A percentile compares a stretch with the other conserved stretches of the same genome.
Evolutionary conservation across 2,329 filamentous ascomycete genomes (phyloP).

Genomic region (Botryotinia globosa): DNA sequence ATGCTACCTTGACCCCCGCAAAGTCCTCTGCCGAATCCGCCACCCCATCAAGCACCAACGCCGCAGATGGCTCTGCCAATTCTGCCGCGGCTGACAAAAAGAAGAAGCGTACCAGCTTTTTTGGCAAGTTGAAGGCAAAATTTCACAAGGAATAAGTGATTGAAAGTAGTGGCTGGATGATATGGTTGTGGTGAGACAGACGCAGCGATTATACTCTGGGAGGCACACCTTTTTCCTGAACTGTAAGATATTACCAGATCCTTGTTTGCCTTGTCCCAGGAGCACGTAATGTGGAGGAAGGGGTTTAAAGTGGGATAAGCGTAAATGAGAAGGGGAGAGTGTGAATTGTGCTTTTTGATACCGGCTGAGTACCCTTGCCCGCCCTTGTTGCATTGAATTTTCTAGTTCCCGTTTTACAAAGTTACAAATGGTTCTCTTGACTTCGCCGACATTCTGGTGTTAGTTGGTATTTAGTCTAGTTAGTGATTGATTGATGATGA

Average conservation of each 20-base stretch:
- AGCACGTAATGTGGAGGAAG: constrained; percentile 19
- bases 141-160: constrained; percentile 39
- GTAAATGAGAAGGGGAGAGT: constrained; percentile 11
- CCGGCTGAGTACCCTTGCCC: constrained; percentile 22
- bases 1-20: constrained; percentile 27
- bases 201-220: constrained; percentile 17
- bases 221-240: constrained; percentile 14
- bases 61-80: constrained; percentile 30
- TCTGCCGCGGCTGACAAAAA: constrained; percentile 36
- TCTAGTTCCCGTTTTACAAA: constrained; percentile 21
- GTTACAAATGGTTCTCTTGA: constrained; percentile 20
- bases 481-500: constrained; percentile 15
- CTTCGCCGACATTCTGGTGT: constrained; percentile 20
- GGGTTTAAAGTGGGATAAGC: constrained; percentile 10
- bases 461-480: constrained; percentile 17
- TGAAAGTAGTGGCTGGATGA: constrained; percentile 13
- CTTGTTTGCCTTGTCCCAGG: constrained; percentile 16
- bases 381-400: constrained; percentile 21
- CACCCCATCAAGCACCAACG: constrained; percentile 32
- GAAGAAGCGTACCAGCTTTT: constrained; percentile 40
- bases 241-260: constrained; percentile 21
- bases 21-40: constrained; percentile 31
- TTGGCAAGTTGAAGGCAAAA: constrained; percentile 52
- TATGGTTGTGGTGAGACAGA: constrained; percentile 5
- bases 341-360: constrained; percentile 20